Evolutionary conservation across 164 flowering plant genomes (phyloP), one percentile per base, ranked within the genome.

Genomic region (Saururus chinensis): DNA sequence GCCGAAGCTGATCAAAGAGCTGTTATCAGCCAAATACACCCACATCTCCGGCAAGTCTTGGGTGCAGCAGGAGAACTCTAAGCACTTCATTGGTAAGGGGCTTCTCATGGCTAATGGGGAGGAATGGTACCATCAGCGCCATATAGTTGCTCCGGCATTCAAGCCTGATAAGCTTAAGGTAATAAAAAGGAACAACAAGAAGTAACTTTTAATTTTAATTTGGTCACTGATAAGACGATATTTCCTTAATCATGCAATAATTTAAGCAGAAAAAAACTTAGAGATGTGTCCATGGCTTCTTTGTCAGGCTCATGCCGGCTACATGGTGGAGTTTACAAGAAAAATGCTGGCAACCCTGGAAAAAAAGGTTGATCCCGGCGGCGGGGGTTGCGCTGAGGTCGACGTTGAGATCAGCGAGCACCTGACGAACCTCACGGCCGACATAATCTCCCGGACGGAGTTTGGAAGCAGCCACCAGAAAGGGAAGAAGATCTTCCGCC

Each of bases 71-170:
- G 84, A 90, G 62, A 91, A 89, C 0, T 64, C 85, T 0, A 90
- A 87, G 70, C 82, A 90, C 72, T 90, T 90, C 61, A 84, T 88
- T 24, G 99, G 99, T 0, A 62, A 76, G 1, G 99, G 99, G 3
- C 45, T 93, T 57, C 68, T 93, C 40, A 90, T 93, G 96, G 99
- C 96, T 7, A 90, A 93, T 63, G 99, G 99, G 0, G 64, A 82
- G 11, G 81, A 87, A 26, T 93, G 99, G 99, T 69, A 75, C 71
- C 96, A 81, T 60, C 99, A 93, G 52, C 83, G 99, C 4, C 99
- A 88, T 64, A 76, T 87, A 30, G 84, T 80, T 17, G 89, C 95
- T 4, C 92, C 95, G 0, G 92, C 92, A 53, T 93, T 93, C 82
- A 82, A 73, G 78, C 84, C 88, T 4, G 92, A 88, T 52, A 85